Evolutionary conservation across 2,329 filamentous ascomycete genomes (phyloP).

Genomic region (Diaporthe sp.): DNA sequence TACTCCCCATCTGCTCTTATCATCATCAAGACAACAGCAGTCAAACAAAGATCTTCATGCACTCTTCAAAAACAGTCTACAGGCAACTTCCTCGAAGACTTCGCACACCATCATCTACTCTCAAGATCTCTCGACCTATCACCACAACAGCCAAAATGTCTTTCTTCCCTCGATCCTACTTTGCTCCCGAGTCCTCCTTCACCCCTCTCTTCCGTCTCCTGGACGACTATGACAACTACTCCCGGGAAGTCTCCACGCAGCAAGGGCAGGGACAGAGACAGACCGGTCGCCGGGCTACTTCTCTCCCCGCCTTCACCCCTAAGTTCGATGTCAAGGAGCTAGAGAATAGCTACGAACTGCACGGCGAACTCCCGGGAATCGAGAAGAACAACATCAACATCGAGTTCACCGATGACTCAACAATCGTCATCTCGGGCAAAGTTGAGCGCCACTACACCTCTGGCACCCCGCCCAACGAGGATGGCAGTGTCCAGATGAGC

Average conservation of each 20-base stretch:
- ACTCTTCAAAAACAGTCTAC: constrained; percentile 38
- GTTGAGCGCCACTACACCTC: constrained; percentile 75
- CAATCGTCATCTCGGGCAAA: constrained; percentile 77
- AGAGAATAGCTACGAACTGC: constrained; percentile 77
- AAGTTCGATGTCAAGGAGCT: constrained; percentile 85
- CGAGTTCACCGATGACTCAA: constrained; percentile 84
- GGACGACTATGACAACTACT: constrained; percentile 73
- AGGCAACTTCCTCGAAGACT: constrained; percentile 38
- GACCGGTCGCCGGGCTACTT: constrained; percentile 43
- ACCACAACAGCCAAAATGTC: constrained; percentile 64
- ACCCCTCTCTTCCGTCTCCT: constrained; percentile 74
- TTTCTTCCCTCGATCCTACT: constrained; percentile 69
- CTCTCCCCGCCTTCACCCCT: constrained; percentile 74
- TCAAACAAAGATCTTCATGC: constrained; percentile 31
- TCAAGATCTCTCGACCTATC: constrained; percentile 46
- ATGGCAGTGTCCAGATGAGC: constrained; percentile 52
- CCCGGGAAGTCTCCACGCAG: constrained; percentile 51
- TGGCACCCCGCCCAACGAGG: constrained; percentile 63
- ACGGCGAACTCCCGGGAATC: constrained; percentile 84
- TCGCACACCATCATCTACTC: constrained; percentile 31
- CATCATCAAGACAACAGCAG: constrained; percentile 33
- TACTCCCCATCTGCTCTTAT: not conserved
- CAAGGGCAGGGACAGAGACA: not conserved
- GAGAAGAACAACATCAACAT: constrained; percentile 81
- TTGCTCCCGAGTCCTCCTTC: constrained; percentile 63